Conservation (phyloP, 2,329 filamentous ascomycete genomes). For the Phaeosphaeria sp. region DNA sequence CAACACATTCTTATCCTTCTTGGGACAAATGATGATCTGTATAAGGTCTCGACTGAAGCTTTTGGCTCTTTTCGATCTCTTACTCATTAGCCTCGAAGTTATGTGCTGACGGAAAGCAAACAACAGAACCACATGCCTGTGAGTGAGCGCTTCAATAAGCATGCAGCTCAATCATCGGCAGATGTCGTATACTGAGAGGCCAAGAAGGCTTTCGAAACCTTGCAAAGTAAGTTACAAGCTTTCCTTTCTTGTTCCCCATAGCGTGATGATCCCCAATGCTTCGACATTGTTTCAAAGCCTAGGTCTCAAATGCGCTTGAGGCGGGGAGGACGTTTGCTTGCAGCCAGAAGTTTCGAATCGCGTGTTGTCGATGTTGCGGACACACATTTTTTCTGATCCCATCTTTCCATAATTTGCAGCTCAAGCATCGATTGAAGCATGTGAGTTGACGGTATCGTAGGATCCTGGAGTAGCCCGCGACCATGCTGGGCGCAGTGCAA, state of each 20-base stretch:
- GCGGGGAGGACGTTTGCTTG: not conserved
- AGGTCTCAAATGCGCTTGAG: not conserved
- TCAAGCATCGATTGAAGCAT: not conserved
- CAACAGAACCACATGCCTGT: not conserved
- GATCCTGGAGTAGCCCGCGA: not conserved
- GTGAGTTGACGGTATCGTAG: not conserved
- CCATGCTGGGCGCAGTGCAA: not conserved
- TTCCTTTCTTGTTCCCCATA: not conserved
- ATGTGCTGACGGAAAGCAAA: not conserved
- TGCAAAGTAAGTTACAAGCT: not conserved
- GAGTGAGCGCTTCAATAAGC: not conserved
- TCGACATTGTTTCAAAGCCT: not conserved
- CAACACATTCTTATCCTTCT: not conserved
- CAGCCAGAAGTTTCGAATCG: not conserved
- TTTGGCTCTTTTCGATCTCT: not conserved
- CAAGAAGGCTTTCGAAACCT: too few species aligned
- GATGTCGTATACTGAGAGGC: too few species aligned
- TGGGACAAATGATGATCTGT: not conserved
- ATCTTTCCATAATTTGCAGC: not conserved
- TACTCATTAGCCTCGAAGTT: not conserved
- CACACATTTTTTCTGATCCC: not conserved
- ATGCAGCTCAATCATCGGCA: too few species aligned
- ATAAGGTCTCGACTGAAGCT: not conserved
- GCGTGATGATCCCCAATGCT: not conserved
- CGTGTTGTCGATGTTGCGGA: not conserved